A percentile compares a stretch with the other conserved stretches of the same genome.
Conservation (phyloP, 2,329 filamentous ascomycete species). For the Neurospora sp. region DNA sequence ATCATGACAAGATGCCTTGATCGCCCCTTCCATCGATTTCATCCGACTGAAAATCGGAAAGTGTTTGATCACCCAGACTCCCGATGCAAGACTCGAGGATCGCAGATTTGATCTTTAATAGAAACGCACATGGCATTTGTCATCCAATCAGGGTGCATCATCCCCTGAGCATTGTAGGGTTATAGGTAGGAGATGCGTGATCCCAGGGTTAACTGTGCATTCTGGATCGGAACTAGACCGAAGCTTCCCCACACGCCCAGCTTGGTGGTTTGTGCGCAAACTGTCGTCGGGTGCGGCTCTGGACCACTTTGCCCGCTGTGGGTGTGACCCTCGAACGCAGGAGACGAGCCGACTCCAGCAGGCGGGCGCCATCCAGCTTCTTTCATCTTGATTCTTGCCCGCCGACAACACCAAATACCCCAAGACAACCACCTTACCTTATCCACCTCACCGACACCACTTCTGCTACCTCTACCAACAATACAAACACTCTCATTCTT, state of each 20-base stretch:
- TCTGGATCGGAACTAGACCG: neutral
- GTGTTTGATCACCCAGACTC: neutral
- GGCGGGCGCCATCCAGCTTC: neutral
- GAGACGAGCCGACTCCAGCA: neutral
- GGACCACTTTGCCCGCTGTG: neutral
- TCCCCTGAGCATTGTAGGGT: neutral
- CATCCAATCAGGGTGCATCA: neutral
- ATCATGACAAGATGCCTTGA: neutral
- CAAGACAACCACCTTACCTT: neutral
- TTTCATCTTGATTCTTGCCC: neutral
- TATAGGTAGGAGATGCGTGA: neutral
- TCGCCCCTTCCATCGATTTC: accelerated
- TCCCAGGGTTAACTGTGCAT: neutral
- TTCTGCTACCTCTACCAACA: neutral
- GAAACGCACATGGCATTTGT: neutral
- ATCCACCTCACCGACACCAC: neutral
- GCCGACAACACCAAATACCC: neutral
- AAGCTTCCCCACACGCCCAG: neutral
- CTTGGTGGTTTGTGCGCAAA: neutral
- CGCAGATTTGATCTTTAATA: neutral
- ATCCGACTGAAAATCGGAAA: neutral
- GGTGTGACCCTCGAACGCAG: neutral
- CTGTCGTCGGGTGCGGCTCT: neutral
- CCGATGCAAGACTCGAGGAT: neutral
- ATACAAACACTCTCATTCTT: neutral